Base-by-base conservation (phyloP, 1,284 basidiomycete genomes). In the Mycocalia duriaeana region DNA sequence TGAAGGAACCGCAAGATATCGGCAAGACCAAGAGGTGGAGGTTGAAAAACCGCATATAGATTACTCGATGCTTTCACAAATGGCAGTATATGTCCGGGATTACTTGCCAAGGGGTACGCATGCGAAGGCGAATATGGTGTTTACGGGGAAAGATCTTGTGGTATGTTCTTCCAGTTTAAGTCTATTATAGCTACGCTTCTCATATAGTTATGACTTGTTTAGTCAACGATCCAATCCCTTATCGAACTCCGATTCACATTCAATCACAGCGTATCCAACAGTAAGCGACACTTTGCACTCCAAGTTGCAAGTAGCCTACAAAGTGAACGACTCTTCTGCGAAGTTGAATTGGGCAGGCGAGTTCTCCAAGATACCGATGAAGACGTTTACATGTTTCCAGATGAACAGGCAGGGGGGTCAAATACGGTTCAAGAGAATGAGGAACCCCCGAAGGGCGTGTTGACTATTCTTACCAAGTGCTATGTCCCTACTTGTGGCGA, bases 351-450 rank as follows among this genome's bases (percentile, higher is more conserved):
- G 91, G 92, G 91, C 25, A 82, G 85, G 48, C 82, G 84, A 20
- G 75, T 85, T 1, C 68, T 98, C 39, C 84, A 88, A 49, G 95
- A 97, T 60, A 88, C 91, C 4, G 87, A 94, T 2, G 94, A 96
- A 57, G 92, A 96, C 57, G 93, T 98, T 5, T 97, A 93, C 68
- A 93, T 91, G 79, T 97, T 99, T 70, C 75, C 94, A 66, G 92
- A 93, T 52, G 94, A 96, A 57, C 79, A 84, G 52, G 86, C 86
- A 47, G 83, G 84, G 19, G 60, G 62, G 19, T 78, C 80, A 2
- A 82, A 82, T 50, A 68, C 72, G 2, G 73, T 67, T 43, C 71
- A 67, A 48, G 79, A 88, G 56, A 73, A 77, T 37, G 87, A 86
- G 51, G 93, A 94, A 60, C 68, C 95, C 11, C 94, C 94, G 0